phyloP scores from a whole-genome alignment of 2,329 filamentous ascomycete species.

The Penicillium freii region DNA sequence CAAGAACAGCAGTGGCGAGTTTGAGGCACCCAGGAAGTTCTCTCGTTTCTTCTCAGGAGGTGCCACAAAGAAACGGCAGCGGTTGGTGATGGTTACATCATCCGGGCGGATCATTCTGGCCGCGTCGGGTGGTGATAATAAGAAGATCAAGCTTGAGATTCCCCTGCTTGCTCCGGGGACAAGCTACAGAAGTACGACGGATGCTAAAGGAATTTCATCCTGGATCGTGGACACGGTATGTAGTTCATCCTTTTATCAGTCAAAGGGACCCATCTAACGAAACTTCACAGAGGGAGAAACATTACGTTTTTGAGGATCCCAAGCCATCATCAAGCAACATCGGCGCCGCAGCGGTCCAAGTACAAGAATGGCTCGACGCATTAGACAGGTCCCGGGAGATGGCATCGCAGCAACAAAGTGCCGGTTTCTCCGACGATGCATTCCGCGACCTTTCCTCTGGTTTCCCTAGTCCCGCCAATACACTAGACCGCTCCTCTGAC shows the following conservation, averaged over 20 bases:
- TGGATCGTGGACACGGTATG: constrained; percentile 95
- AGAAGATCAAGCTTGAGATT: constrained; percentile 89
- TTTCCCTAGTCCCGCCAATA: constrained; percentile 64
- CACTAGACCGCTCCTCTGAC: constrained; percentile 43
- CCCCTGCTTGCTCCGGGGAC: constrained; percentile 75
- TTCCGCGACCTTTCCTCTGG: constrained; percentile 68
- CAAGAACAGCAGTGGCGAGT: constrained; percentile 62
- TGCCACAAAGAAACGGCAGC: constrained; percentile 86
- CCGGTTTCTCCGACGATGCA: constrained; percentile 62
- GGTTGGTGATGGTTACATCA: constrained; percentile 92
- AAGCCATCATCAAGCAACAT: constrained; percentile 66
- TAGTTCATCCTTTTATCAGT: constrained; percentile 25
- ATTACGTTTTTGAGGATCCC: constrained; percentile 91
- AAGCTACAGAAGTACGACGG: constrained; percentile 74
- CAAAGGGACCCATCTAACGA: constrained; percentile 29
- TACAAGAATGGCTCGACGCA: constrained; percentile 89
- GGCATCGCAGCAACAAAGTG: constrained; percentile 69
- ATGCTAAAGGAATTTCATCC: constrained; percentile 80
- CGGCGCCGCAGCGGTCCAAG: constrained; percentile 64
- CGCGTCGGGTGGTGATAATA: constrained; percentile 89
- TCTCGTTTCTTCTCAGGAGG: constrained; percentile 90
- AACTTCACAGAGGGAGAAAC: constrained; percentile 69
- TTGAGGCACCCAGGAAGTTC: constrained; percentile 75
- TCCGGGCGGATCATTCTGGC: constrained; percentile 86
- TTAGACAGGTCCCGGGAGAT: constrained; percentile 84